Base-by-base conservation (phyloP, 2,329 filamentous ascomycete species). In the Cladophialophora exuberans region DNA sequence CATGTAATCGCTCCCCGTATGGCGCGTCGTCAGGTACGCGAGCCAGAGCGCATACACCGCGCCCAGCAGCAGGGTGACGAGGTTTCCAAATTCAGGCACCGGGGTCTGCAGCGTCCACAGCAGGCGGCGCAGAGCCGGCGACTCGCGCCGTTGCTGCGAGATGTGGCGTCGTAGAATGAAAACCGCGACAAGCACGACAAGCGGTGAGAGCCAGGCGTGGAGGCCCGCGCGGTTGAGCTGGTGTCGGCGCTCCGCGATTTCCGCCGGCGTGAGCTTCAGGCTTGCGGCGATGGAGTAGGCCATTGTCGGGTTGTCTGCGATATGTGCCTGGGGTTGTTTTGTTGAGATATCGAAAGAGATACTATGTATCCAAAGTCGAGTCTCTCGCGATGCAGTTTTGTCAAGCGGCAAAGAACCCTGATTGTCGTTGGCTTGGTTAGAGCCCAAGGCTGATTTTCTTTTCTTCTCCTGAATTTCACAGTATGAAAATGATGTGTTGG, bases 221-320 rank as follows among this genome's bases (percentile, higher is more conserved):
- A 73, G 67, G 6, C 80, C 82, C 49, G 83, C 81, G 45, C 70
- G 70, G 63, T 83, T 77, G n/a, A 86, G 75, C 20, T 79, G 65
- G 20, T 76, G 70, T 28, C 82, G 74, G 30, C 83, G 75, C 22
- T 74, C 72, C 42, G 77, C 70, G 51, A 78, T 75, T 60, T 83
- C 77, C 22, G 75, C 70, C 11, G 76, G 68, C 10, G 74, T 72
- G 22, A 83, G 70, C n/a, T 72, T 72, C 31, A 79, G 20, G 20
- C 10, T 25, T n/a, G n/a, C 39, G 3, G 39, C 67, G 59, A 84
- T 84, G 23, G 76, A 76, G 65, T 82, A 85, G 6, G 41, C 17
- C 52, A 55, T 59, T 6, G 30, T 26, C 30, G n/a, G n/a, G n/a
- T n/a, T n/a, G n/a, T n/a, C n/a, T n/a, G n/a, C n/a, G n/a, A n/a